Conservation (phyloP, 148 eudicot genomes). For the Arbutus unedo region DNA sequence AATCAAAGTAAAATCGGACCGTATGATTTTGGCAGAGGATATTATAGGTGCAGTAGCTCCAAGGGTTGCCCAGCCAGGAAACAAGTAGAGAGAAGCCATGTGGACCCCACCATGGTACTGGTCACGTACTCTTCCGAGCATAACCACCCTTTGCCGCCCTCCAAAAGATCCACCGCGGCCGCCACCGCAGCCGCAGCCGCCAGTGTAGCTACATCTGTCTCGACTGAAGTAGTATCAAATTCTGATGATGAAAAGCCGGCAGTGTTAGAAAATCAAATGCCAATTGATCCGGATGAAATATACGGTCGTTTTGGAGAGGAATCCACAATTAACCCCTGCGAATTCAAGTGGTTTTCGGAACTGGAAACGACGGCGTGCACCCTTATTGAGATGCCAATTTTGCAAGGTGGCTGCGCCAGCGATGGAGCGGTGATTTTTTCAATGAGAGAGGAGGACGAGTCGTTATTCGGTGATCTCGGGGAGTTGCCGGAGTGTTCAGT, state of each 20-base stretch:
- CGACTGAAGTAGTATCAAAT: conserved; percentile 16
- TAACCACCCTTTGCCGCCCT: conserved; percentile 66
- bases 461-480: conserved; percentile 76
- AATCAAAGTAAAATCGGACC: background rate
- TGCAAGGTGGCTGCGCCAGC: conserved; percentile 12
- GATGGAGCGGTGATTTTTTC: conserved; percentile 44
- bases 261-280: background rate
- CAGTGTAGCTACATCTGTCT: conserved; percentile 11
- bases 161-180: conserved; percentile 30
- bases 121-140: conserved; percentile 77
- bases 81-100: conserved; percentile 74
- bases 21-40: conserved; percentile 45
- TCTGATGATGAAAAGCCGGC: conserved; percentile 10
- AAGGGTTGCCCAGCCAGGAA: conserved; percentile 90
- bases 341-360: conserved; percentile 40
- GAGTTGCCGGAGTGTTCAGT: conserved; percentile 86
- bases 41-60: conserved; percentile 80
- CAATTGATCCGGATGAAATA: conserved; percentile 9
- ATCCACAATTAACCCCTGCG: conserved; percentile 8
- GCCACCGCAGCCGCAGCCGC: conserved; percentile 9
- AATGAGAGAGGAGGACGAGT: conserved; percentile 70
- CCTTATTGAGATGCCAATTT: conserved; percentile 35
- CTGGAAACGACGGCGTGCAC: conserved; percentile 33
- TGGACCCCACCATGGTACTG: conserved; percentile 62
- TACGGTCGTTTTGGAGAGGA: conserved; percentile 20